These are phyloP conservation scores for Ballota nigra DNA, from an alignment of 257 asterid genomes.

Conservation along the genomic window DNA sequence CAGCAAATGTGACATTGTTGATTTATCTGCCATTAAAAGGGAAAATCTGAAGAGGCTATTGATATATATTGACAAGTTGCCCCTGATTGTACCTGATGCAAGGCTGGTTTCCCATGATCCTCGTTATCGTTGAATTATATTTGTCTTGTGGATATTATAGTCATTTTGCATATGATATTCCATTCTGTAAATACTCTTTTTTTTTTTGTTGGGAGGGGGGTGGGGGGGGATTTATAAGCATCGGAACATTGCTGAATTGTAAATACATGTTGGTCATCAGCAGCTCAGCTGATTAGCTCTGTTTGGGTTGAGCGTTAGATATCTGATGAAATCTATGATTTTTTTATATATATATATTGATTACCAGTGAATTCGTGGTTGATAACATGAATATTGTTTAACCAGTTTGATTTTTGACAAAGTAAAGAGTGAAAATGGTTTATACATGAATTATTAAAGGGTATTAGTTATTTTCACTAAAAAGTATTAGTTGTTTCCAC, in stretches of 20 bases:
- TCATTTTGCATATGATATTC: conserved; percentile 2
- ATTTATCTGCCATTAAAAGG: conserved; percentile 47
- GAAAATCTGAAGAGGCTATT: conserved; percentile 70
- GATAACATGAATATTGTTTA: no score
- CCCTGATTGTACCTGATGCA: conserved; percentile 45
- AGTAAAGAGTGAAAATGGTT: no score
- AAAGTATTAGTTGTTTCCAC: no score
- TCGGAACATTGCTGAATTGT: background rate
- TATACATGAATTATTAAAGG: no score
- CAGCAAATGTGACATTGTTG: conserved; percentile 52
- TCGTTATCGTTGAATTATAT: conserved; percentile 34
- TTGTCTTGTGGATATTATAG: conserved; percentile 6
- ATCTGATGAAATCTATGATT: background rate
- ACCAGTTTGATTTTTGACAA: no score
- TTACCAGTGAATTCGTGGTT: no score
- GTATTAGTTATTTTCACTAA: no score
- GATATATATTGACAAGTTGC: conserved; percentile 62
- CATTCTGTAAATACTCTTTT: conserved; percentile 16
- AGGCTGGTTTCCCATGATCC: conserved; percentile 48
- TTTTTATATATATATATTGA: no score
- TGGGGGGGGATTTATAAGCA: background rate
- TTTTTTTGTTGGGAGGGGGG: background rate
- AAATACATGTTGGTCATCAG: background rate
- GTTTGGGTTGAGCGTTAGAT: background rate
- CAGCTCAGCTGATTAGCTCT: background rate